phyloP scores from a whole-genome alignment of 768 basidiomycete species.

The Rhodocollybia butyracea region DNA sequence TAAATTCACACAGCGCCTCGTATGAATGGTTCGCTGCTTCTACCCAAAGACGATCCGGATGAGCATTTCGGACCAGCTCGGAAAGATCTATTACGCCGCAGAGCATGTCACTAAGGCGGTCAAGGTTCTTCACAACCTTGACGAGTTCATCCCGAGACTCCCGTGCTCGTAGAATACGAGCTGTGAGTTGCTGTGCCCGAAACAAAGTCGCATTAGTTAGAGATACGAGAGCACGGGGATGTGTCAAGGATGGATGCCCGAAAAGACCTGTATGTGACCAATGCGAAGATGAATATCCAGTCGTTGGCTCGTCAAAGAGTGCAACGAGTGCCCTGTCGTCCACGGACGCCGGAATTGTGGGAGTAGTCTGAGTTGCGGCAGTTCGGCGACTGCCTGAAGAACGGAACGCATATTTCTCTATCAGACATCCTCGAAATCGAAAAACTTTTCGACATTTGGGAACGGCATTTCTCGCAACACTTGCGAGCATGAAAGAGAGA shows the following conservation, averaged over 20 bases:
- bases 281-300: conserved; percentile 31
- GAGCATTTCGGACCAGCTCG: conserved; percentile 89
- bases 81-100: conserved; percentile 97
- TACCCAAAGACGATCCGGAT: conserved; percentile 85
- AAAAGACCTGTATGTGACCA: conserved; percentile 78
- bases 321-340: conserved; percentile 67
- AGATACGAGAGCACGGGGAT: conserved; percentile 64
- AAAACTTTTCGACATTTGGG: conserved; percentile 30
- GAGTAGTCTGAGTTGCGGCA: conserved; percentile 38
- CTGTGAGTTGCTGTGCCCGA: conserved; percentile 79
- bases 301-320: conserved; percentile 67
- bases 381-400: conserved; percentile 16
- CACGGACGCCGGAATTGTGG: conserved; percentile 53
- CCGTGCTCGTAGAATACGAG: conserved; percentile 74
- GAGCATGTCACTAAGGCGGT: conserved; percentile 92
- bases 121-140: conserved; percentile 92
- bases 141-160: conserved; percentile 72
- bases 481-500: conserved; percentile 37
- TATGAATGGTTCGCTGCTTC: conserved; percentile 84
- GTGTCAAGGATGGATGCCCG: conserved; percentile 67
- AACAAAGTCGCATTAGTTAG: conserved; percentile 78
- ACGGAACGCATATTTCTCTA: conserved; percentile 22
- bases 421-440: conserved; percentile 42
- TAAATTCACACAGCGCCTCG: conserved; percentile 90
- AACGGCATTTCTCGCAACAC: conserved; percentile 40